phyloP scores from a whole-genome alignment of 1,284 basidiomycete species.

The Microbotryum violaceum region DNA sequence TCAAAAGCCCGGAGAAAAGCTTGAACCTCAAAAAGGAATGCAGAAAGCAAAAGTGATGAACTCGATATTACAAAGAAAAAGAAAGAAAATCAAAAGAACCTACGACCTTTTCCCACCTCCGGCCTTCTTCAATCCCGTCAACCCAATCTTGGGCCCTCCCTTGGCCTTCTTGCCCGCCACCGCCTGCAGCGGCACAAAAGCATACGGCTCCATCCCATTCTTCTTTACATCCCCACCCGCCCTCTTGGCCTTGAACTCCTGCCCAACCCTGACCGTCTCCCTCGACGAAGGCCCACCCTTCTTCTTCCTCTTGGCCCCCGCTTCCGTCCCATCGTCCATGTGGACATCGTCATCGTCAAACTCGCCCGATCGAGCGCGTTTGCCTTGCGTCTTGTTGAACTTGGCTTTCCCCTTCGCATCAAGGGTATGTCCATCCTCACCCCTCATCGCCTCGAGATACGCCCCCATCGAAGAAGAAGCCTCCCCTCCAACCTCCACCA shows the following conservation, averaged over 20 bases:
- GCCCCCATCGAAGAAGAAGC: constrained; percentile 45
- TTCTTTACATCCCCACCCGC: constrained; percentile 88
- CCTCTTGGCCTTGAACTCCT: constrained; percentile 66
- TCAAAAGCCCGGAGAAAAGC: too few species aligned
- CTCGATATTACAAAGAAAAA: neutral
- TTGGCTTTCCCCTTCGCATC: constrained; percentile 77
- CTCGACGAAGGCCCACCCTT: constrained; percentile 45
- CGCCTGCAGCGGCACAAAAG: constrained; percentile 59
- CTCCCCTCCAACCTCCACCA: constrained; percentile 44
- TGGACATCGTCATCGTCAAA: constrained; percentile 55
- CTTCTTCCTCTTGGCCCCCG: constrained; percentile 41
- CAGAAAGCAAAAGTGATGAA: too few species aligned
- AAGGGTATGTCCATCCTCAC: constrained; percentile 79
- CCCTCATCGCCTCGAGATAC: constrained; percentile 72
- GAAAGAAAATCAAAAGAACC: neutral
- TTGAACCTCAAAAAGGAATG: too few species aligned
- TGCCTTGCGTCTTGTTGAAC: constrained; percentile 89
- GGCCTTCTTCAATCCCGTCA: constrained; percentile 20
- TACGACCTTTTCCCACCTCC: neutral
- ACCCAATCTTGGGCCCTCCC: constrained; percentile 21
- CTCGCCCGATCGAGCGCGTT: constrained; percentile 65
- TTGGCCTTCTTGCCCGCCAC: constrained; percentile 31
- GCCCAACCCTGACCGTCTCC: constrained; percentile 59
- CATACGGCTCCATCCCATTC: constrained; percentile 77
- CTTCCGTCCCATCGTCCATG: constrained; percentile 45